Conservation (phyloP, 2,329 filamentous ascomycete species). For the Colletotrichum cordylinicola region DNA sequence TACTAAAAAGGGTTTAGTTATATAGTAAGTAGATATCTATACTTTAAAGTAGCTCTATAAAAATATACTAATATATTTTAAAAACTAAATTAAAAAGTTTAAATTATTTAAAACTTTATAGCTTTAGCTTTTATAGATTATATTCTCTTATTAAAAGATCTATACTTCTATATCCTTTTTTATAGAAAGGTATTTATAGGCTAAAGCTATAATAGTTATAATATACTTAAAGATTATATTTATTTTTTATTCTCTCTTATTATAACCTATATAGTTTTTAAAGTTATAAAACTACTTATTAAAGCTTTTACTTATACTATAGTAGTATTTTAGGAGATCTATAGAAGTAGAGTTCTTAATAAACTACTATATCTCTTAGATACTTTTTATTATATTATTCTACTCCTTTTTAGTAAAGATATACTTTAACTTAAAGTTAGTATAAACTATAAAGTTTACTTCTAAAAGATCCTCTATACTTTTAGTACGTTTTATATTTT, state of each 20-base stretch:
- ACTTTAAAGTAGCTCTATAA: accelerated
- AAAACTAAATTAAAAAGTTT: neutral
- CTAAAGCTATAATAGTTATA: neutral
- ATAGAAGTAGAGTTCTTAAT: accelerated
- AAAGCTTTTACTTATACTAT: neutral
- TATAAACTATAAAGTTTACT: too few relatives aligned
- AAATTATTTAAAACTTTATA: neutral
- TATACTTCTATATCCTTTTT: neutral
- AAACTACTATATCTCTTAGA: neutral
- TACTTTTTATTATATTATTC: neutral
- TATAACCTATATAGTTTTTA: neutral
- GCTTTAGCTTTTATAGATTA: neutral
- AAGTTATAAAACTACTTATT: neutral
- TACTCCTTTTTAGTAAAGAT: accelerated
- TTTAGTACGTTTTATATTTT: too few relatives aligned
- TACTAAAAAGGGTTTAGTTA: accelerated
- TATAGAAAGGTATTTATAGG: neutral
- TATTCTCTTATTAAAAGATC: neutral
- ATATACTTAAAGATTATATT: neutral
- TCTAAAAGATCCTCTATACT: accelerated
- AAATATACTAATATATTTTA: neutral
- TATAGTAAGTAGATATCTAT: neutral
- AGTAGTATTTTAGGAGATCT: accelerated
- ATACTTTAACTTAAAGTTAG: too few relatives aligned
- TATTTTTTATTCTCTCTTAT: neutral